phyloP scores from a whole-genome alignment of 2,329 filamentous ascomycete species.

The Claviceps lovelessii region DNA sequence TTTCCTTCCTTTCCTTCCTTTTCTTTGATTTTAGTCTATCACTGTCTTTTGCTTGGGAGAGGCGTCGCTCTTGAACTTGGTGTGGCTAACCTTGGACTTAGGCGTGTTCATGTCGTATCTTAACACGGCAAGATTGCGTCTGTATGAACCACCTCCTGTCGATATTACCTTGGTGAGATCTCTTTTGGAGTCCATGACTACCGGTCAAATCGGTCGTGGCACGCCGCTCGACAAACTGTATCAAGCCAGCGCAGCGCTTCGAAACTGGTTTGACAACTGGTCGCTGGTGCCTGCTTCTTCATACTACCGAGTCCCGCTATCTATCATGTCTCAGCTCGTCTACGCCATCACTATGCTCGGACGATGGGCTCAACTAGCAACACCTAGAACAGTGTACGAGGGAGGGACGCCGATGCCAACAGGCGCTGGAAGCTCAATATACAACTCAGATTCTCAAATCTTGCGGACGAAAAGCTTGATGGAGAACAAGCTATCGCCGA shows the following conservation, averaged over 20 bases:
- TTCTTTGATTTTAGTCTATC: too few species aligned
- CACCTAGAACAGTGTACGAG: slow-evolving; percentile 19
- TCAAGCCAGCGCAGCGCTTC: slow-evolving; percentile 31
- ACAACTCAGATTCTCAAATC: slow-evolving; percentile 13
- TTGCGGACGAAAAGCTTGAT: slow-evolving; percentile 5
- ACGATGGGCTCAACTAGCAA: slow-evolving; percentile 34
- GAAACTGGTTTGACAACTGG: slow-evolving; percentile 35
- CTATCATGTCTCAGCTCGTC: slow-evolving; percentile 30
- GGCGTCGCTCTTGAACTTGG: too few species aligned
- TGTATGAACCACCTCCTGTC: slow-evolving; percentile 34
- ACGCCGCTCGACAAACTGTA: slow-evolving; percentile 36
- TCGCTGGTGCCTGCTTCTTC: slow-evolving; percentile 26
- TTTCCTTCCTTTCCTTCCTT: too few species aligned
- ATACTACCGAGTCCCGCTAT: slow-evolving; percentile 33
- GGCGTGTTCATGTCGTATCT: slow-evolving; percentile 16
- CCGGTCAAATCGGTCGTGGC: slow-evolving; percentile 21
- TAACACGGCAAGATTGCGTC: slow-evolving; percentile 25
- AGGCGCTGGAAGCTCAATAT: slow-evolving; percentile 11
- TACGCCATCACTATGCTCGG: slow-evolving; percentile 37
- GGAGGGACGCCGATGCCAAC: slow-evolving; percentile 13
- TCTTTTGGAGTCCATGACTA: slow-evolving; percentile 28
- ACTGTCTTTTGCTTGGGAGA: too few species aligned
- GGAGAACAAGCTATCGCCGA: neutral
- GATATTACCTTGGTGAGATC: slow-evolving; percentile 26
- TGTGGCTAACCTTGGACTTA: neutral